Conservation (phyloP, 192 early-diverging fungal species). For the Backusella circina region DNA sequence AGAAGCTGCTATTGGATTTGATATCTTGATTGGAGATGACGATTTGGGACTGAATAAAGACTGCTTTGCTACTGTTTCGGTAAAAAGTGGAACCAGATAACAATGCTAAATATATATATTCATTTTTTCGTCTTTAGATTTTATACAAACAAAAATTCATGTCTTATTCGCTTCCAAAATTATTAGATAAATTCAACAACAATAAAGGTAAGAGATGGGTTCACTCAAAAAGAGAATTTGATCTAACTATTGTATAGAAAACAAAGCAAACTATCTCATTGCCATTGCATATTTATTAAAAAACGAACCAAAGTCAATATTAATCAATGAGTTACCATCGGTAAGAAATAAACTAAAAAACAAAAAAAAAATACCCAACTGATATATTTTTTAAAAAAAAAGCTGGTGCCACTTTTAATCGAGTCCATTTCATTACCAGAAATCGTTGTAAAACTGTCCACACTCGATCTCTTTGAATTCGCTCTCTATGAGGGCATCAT, state of each 20-base stretch:
- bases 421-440: conserved; percentile 67
- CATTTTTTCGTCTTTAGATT: conserved; percentile 35
- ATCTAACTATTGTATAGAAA: conserved; percentile 24
- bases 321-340: conserved; percentile 71
- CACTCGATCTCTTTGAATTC: conserved; percentile 72
- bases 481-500: conserved; percentile 65
- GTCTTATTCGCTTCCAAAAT: conserved; percentile 64
- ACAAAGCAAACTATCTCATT: conserved; percentile 71
- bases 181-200: conserved; percentile 53
- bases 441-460: conserved; percentile 62
- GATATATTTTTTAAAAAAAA: background rate
- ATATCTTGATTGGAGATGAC: conserved; percentile 68
- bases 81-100: conserved; percentile 18
- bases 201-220: conserved; percentile 13
- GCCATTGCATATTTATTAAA: conserved; percentile 79
- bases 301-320: conserved; percentile 78
- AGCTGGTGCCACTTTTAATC: conserved; percentile 80
- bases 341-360: conserved; percentile 38
- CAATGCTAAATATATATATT: background rate
- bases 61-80: conserved; percentile 59
- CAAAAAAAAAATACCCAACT: background rate
- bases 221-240: conserved; percentile 3
- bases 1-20: conserved; percentile 62
- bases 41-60: conserved; percentile 64
- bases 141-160: conserved; percentile 88